These are phyloP conservation scores for Cutaneotrichosporon sp. DNA, from an alignment of 1,284 basidiomycete genomes.

Conservation along the genomic window DNA sequence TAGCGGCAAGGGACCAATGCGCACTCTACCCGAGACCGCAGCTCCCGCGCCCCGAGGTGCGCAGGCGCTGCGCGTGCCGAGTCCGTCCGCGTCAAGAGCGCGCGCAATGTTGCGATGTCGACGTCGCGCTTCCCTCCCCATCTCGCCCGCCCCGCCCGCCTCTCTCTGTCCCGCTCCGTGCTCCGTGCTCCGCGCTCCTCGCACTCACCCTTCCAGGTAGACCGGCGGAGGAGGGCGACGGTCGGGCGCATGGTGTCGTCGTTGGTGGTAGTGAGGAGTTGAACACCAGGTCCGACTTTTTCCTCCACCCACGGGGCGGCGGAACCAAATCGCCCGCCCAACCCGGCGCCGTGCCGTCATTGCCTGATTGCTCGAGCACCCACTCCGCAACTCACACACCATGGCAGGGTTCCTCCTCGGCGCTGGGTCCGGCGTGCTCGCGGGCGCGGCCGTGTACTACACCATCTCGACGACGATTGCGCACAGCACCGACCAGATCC, in stretches of 20 bases:
- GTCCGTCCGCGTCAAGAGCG: too few relatives aligned
- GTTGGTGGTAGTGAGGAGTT: not conserved
- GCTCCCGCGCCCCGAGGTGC: too few relatives aligned
- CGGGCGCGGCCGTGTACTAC: slow-evolving; percentile 51
- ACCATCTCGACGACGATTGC: slow-evolving; percentile 40
- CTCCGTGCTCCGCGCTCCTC: not conserved
- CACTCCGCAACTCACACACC: slow-evolving; percentile 5
- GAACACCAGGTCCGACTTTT: slow-evolving; percentile 25
- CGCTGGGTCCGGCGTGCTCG: slow-evolving; percentile 44
- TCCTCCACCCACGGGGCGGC: slow-evolving; percentile 13
- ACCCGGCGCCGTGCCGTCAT: slow-evolving; percentile 8
- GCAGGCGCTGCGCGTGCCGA: too few relatives aligned
- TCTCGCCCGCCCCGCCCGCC: not conserved
- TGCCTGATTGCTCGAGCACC: not conserved
- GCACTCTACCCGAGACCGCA: too few relatives aligned
- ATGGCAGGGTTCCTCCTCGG: slow-evolving; percentile 51
- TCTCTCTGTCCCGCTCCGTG: too few relatives aligned
- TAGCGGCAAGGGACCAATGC: too few relatives aligned
- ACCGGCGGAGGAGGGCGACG: slow-evolving; percentile 40
- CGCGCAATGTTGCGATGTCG: too few relatives aligned
- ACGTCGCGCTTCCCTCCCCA: too few relatives aligned
- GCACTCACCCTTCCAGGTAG: slow-evolving; percentile 57
- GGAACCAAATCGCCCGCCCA: slow-evolving; percentile 19
- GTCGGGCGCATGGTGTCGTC: slow-evolving; percentile 25
- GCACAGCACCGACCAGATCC: slow-evolving; percentile 30